phyloP scores from a whole-genome alignment of 345 rosid genomes.

The Xanthoceras sorbifolium region DNA sequence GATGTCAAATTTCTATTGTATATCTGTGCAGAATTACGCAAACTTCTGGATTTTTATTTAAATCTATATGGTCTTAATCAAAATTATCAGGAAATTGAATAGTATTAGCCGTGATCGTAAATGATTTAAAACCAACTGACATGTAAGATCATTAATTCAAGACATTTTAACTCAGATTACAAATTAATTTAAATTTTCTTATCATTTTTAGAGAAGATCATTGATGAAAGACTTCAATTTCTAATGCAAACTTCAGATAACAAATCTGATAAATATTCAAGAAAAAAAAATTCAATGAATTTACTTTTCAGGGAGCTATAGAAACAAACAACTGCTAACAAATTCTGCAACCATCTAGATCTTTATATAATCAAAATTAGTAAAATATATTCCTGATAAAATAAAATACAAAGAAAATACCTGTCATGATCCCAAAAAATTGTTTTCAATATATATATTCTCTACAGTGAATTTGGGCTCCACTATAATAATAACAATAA shows the following conservation, averaged over 20 bases:
- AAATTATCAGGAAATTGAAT: no score
- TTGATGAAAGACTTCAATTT: not conserved
- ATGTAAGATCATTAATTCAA: no score
- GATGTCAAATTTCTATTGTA: not conserved
- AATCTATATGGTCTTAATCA: no score
- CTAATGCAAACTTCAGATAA: not conserved
- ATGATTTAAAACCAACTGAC: no score
- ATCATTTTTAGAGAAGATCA: not conserved
- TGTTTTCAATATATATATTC: not conserved
- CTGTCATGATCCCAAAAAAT: constrained; percentile 1
- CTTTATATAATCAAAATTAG: not conserved
- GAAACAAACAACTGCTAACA: not conserved
- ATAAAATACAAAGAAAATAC: not conserved
- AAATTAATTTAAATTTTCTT: no score
- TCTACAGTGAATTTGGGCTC: constrained; percentile 11
- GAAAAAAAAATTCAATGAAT: no score
- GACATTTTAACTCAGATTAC: no score
- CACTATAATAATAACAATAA: not conserved
- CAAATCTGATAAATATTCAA: not conserved
- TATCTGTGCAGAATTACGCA: not conserved
- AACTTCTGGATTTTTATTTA: no score
- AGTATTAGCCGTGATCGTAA: no score
- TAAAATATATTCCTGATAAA: not conserved
- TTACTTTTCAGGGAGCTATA: not conserved
- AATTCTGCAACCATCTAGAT: not conserved